Evolutionary conservation across 2,329 filamentous ascomycete species (phyloP).

Genomic region (Bertia moriformis): DNA sequence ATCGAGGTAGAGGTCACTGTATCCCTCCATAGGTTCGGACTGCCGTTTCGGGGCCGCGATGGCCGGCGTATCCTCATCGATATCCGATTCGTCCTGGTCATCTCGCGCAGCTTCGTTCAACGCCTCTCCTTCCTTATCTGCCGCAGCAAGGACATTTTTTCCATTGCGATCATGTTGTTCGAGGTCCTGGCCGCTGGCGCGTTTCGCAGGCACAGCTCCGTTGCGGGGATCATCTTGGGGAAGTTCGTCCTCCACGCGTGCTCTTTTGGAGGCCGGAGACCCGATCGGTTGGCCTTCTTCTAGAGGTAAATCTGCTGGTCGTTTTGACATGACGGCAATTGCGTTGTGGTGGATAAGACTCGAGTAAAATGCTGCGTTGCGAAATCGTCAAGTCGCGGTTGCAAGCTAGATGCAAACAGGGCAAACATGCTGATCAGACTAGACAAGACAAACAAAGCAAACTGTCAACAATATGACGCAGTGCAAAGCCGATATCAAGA

Average conservation of each 20-base stretch:
- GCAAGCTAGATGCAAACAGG: neutral
- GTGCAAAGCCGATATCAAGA: neutral
- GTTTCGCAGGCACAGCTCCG: neutral
- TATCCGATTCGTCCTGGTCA: slow-evolving; percentile 16
- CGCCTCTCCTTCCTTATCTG: slow-evolving; percentile 10
- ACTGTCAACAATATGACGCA: neutral
- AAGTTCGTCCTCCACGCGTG: neutral
- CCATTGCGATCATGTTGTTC: neutral
- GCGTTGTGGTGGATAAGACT: no score
- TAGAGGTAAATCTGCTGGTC: neutral
- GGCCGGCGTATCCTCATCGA: slow-evolving; percentile 16
- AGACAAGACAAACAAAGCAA: no score
- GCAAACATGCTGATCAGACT: no score
- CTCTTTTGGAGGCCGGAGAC: neutral
- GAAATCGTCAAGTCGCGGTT: neutral
- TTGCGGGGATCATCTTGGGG: neutral
- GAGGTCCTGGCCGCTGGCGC: neutral
- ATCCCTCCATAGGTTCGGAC: slow-evolving; percentile 67
- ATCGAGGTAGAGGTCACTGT: slow-evolving; percentile 92
- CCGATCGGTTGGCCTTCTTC: neutral
- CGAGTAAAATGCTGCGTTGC: neutral
- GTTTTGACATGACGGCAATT: neutral
- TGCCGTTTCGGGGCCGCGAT: slow-evolving; percentile 42
- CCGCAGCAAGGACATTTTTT: slow-evolving; percentile 6
- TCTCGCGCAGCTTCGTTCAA: slow-evolving; percentile 6